Evolutionary conservation across 2,329 filamentous ascomycete species (phyloP).

Genomic region (Aspergillus aculeatinus): DNA sequence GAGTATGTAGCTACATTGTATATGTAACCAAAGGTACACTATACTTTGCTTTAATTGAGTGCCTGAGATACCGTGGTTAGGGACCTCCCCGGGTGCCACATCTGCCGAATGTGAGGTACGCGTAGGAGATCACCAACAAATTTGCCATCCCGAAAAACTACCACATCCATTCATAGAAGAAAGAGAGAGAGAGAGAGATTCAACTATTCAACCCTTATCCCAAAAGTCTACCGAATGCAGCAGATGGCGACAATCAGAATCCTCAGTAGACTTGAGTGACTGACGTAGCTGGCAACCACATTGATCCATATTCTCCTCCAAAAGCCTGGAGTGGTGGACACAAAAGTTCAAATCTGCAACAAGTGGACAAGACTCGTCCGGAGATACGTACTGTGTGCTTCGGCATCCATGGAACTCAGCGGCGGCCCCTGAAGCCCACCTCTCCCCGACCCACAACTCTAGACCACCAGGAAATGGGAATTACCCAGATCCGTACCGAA

Average conservation of each 20-base stretch:
- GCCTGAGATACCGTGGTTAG: constrained; percentile 5
- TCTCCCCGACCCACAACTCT: background rate
- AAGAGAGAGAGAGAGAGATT: too few species aligned
- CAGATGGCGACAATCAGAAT: background rate
- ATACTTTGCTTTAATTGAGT: background rate
- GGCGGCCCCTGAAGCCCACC: constrained; percentile 7
- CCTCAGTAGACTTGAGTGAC: background rate
- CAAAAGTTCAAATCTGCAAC: background rate
- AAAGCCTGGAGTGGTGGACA: background rate
- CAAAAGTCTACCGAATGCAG: background rate
- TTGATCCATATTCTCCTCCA: background rate
- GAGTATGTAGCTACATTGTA: too few species aligned
- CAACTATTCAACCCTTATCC: background rate
- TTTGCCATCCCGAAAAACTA: background rate
- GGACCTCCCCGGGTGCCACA: background rate
- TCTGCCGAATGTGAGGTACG: background rate
- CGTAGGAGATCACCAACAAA: background rate
- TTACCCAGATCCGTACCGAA: background rate
- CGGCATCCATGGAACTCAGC: constrained; percentile 7
- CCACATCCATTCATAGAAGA: too few species aligned
- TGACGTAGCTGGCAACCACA: background rate
- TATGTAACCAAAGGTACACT: background rate
- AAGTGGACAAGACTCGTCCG: background rate
- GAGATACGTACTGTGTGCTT: background rate
- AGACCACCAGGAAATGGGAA: background rate